These are phyloP conservation scores for Pyrus bretschneideri DNA, from an alignment of 306 rosid species.

Conservation along the genomic window DNA sequence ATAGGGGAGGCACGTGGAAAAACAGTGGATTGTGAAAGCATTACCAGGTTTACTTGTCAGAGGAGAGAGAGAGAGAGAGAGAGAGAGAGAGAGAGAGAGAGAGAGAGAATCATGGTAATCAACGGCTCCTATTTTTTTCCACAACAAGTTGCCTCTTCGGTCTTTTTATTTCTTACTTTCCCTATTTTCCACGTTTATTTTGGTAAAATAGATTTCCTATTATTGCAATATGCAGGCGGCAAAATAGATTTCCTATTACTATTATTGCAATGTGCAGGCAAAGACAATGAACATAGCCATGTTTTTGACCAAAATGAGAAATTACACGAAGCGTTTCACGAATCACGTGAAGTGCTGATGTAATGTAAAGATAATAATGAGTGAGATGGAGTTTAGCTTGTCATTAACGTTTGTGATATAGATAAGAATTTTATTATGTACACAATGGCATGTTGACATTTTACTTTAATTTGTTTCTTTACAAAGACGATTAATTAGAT, in stretches of 20 bases:
- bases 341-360: not conserved
- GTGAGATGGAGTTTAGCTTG: not conserved
- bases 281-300: not conserved
- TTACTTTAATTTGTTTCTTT: too few relatives aligned
- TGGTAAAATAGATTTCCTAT: not conserved
- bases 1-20: conserved; percentile 1
- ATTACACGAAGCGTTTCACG: too few relatives aligned
- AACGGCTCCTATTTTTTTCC: not conserved
- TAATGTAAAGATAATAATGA: not conserved
- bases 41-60: conserved; percentile 13
- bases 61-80: not conserved
- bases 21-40: not conserved
- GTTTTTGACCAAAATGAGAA: too few relatives aligned
- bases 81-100: not conserved
- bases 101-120: not conserved
- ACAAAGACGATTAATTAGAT: too few relatives aligned
- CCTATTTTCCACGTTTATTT: not conserved
- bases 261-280: not conserved
- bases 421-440: too few relatives aligned
- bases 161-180: not conserved
- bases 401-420: not conserved
- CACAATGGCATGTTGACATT: too few relatives aligned
- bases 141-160: not conserved
- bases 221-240: not conserved
- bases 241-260: not conserved